Evolutionary conservation across 177 flowering plant species (phyloP).

Genomic region (Vitis hybrid): DNA sequence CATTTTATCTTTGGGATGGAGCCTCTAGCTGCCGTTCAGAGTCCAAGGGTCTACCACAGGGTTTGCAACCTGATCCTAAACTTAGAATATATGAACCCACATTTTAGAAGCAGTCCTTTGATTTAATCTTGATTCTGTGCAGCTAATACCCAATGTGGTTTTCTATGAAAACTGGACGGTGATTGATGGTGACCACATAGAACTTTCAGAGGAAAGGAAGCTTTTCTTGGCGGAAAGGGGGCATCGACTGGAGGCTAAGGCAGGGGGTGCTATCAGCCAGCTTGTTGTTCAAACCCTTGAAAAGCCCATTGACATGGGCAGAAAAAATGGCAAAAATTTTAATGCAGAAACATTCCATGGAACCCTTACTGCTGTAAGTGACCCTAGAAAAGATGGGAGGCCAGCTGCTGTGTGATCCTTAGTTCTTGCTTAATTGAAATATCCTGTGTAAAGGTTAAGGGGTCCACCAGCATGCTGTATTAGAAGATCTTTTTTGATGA

Average conservation of each 20-base stretch:
- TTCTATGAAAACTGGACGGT: conserved; percentile 75
- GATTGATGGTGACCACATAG: conserved; percentile 76
- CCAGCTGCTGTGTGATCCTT: conserved; percentile 63
- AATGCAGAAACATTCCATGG: conserved; percentile 36
- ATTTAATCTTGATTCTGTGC: conserved; percentile 26
- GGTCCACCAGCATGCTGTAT: background rate
- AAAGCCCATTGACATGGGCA: conserved; percentile 23
- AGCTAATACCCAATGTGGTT: conserved; percentile 83
- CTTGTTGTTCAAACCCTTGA: conserved; percentile 67
- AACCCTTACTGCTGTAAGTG: conserved; percentile 80
- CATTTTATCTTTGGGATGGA: conserved; percentile 71
- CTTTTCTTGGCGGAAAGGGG: conserved; percentile 64
- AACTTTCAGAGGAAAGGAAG: conserved; percentile 49
- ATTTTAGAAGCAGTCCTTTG: background rate
- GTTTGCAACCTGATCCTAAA: conserved; percentile 23
- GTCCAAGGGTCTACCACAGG: conserved; percentile 83
- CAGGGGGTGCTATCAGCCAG: conserved; percentile 72
- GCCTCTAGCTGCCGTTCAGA: conserved; percentile 68
- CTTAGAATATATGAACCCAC: background rate
- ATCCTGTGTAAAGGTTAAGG: background rate
- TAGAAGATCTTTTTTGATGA: too few species aligned
- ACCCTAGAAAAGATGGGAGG: conserved; percentile 86
- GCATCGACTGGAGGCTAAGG: conserved; percentile 50
- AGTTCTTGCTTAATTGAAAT: background rate
- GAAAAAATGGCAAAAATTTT: conserved; percentile 26